Base-by-base conservation (phyloP, 2,329 filamentous ascomycete genomes). In the Diaporthe australafricana region DNA sequence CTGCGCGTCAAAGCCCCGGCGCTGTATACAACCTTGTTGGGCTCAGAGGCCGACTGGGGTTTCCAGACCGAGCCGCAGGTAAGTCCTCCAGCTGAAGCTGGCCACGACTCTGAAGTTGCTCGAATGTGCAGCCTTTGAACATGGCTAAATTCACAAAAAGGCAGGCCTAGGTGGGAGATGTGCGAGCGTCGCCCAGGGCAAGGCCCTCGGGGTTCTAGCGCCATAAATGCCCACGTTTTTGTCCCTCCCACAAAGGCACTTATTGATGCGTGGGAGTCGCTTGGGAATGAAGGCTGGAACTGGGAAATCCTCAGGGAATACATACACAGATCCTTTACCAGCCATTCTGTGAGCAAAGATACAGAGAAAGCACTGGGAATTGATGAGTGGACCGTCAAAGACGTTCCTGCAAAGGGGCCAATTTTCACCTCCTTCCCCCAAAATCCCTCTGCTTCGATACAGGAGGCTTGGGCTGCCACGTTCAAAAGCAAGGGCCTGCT, bases 231-330 rank as follows among this genome's bases (percentile, higher is more conserved):
- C 50, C 79, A 78, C 5, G 80, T 81, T 12, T 87, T 82, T 75
- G 65, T 56, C 14, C 65, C 65, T 35, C 50, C 65, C 3, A 81
- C 82, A 2, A 74, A 83, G 50, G 87, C 88, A 1, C 82, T 84
- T 7, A 78, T 80, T 2, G 85, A 86, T 38, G 87, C 90, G 72
- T 88, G 86, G 72, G 81, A 90, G 50, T 79, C 85, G 38, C 88
- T 87, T 85, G 86, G 78, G 0, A 87, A 90, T 74, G 81, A 86
- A 4, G 78, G 77, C 1, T 90, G 85, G 80, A 76, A 75, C 4
- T 90, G 87, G 87, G 78, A 84, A 8, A 78, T 81, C 48, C 83
- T 86, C 12, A 81, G 84, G 70, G 35, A 25, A 9, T 32, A 48
- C n/a, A 22, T 56, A 2, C 25, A 25, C 22, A 68, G 20, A 38